These are phyloP conservation scores for Gaertneriomyces sp. DNA, from an alignment of 192 early-diverging fungal species.

Conservation along the genomic window DNA sequence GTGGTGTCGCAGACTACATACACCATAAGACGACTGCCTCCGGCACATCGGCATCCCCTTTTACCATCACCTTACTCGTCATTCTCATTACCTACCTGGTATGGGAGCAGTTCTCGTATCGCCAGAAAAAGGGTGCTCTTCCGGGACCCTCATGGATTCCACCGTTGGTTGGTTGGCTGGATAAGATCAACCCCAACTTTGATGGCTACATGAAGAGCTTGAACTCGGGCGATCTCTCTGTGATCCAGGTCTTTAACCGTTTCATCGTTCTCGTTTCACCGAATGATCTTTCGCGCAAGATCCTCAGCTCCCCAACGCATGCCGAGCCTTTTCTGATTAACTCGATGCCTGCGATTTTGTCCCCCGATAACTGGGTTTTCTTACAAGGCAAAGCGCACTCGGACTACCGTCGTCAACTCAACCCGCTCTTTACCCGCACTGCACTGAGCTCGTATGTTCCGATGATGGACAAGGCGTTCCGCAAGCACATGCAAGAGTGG, in stretches of 20 bases:
- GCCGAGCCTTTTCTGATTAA: conserved; percentile 9
- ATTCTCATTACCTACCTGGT: background rate
- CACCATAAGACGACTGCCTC: too few relatives aligned
- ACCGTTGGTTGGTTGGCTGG: conserved; percentile 42
- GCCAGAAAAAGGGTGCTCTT: background rate
- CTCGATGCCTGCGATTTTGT: too few relatives aligned
- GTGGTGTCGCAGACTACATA: too few relatives aligned
- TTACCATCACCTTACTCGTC: too few relatives aligned
- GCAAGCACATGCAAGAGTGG: conserved; percentile 35
- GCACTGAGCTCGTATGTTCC: conserved; percentile 3
- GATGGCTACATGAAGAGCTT: conserved; percentile 45
- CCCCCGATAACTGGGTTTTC: too few relatives aligned
- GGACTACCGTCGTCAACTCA: too few relatives aligned
- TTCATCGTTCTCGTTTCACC: conserved; percentile 47
- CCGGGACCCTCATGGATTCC: background rate
- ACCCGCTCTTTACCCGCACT: too few relatives aligned
- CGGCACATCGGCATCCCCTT: too few relatives aligned
- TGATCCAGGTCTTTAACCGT: conserved; percentile 43
- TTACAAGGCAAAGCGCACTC: too few relatives aligned
- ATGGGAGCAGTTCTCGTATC: background rate
- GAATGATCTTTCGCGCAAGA: conserved; percentile 42
- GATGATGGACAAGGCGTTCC: conserved; percentile 35
- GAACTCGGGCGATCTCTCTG: conserved; percentile 43
- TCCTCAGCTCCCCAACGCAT: conserved; percentile 36
- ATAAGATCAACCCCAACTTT: conserved; percentile 43